Evolutionary conservation across 2,329 filamentous ascomycete genomes (phyloP).

Genomic region (Calonectria fujianensis): DNA sequence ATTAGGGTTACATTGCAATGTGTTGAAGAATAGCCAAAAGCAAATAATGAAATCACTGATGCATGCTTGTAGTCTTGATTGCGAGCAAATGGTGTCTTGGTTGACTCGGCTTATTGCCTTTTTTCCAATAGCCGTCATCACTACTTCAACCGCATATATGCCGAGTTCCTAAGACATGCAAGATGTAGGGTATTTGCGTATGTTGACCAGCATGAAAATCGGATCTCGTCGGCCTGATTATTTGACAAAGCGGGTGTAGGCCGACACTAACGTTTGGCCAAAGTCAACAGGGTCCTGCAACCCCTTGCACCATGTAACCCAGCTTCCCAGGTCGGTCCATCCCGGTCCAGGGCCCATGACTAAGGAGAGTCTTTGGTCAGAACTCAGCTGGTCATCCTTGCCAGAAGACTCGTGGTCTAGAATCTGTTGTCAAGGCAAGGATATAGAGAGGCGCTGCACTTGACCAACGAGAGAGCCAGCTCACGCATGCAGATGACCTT

Average conservation of each 20-base stretch:
- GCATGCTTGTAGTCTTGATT: no score
- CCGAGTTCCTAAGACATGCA: background rate
- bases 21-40: background rate
- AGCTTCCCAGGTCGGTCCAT: slow-evolving; percentile 5
- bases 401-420: background rate
- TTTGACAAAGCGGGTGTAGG: slow-evolving; percentile 6
- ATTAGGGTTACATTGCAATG: background rate
- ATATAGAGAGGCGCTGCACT: background rate
- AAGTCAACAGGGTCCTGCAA: no score
- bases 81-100: background rate
- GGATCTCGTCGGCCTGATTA: background rate
- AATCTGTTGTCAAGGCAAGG: background rate
- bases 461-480: slow-evolving; percentile 1
- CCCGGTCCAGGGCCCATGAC: background rate
- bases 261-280: slow-evolving; percentile 12
- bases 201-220: background rate
- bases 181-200: background rate
- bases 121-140: background rate
- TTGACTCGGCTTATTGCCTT: slow-evolving; percentile 2
- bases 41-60: background rate
- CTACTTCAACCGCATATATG: background rate
- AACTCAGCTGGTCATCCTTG: slow-evolving; percentile 17
- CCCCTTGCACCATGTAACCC: slow-evolving; percentile 21
- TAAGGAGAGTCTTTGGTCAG: background rate
- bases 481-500: background rate